Base-by-base conservation (phyloP, 345 rosid genomes). In the Physaria fendleri region DNA sequence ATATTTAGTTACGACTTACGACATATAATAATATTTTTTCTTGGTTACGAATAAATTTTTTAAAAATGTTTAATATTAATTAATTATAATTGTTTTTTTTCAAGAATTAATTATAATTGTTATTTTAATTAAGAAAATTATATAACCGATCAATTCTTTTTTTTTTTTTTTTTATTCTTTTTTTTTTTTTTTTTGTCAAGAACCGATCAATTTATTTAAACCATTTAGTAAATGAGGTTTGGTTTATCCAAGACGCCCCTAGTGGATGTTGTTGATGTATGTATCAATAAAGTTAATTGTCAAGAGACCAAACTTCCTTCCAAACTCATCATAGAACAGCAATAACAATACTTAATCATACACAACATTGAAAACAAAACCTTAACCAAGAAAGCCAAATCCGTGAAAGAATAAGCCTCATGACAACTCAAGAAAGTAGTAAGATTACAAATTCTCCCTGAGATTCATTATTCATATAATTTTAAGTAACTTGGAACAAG, bases 401-500 rank as follows among this genome's bases (percentile, higher is more conserved):
- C 33, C 25, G 33, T 20, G 16, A 1, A 66, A 40, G 43, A 38
- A 67, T 9, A 50, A 67, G 58, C 39, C 32, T 59, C 54, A 28
- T 21, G 18, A 34, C 2, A 53, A 45, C 41, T 53, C 49, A 21
- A 8, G 29, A 44, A 21, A 52, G 34, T n/a, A 14, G 41, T 16
- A 21, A 52, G 51, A 69, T 47, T 27, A 49, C 33, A 34, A 21
- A 59, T 32, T 47, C 57, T 42, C 42, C 37, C 9, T 16, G 56
- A 45, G 73, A 45, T 37, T 52, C 35, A 16, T 69, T 69, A 69
- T 69, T 69, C 62, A 13, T 57, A 11, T 20, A 44, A 18, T 43
- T 43, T 24, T 11, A 32, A 32, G 61, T 9, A 24, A 10, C 15
- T 46, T 25, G 7, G 21, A 32, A 32, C 37, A 32, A 32, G 37